Conservation (phyloP, 257 asterid genomes). For the Penstemon davidsonii region DNA sequence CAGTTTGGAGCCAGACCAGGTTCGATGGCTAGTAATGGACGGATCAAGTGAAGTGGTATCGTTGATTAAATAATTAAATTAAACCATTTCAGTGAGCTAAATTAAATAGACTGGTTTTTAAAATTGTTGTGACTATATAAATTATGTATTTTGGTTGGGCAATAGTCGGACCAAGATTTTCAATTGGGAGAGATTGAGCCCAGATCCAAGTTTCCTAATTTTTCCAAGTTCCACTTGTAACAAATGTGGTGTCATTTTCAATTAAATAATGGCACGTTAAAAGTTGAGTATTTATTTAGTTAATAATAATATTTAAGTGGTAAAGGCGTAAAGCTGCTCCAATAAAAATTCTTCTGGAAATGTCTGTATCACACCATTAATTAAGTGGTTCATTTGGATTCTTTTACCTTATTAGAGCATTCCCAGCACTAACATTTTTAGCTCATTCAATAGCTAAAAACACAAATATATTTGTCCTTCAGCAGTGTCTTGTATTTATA, state of each 20-base stretch:
- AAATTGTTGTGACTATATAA: neutral
- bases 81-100: too few species aligned
- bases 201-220: slow-evolving; percentile 10
- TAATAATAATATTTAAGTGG: too few species aligned
- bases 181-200: slow-evolving; percentile 24
- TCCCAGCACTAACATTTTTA: too few species aligned
- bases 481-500: too few species aligned
- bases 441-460: too few species aligned
- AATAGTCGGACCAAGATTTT: slow-evolving; percentile 33
- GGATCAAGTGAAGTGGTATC: neutral
- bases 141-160: slow-evolving; percentile 17
- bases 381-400: neutral
- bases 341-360: neutral
- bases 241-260: slow-evolving; percentile 14
- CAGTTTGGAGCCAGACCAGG: slow-evolving; percentile 95
- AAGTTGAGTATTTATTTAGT: neutral
- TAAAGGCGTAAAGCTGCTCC: too few species aligned
- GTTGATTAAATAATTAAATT: neutral
- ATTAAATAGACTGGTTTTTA: too few species aligned
- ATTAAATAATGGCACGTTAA: neutral
- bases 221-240: neutral
- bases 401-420: neutral
- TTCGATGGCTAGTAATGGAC: slow-evolving; percentile 50
- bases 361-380: neutral
- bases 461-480: too few species aligned